Conservation (phyloP, 2,329 filamentous ascomycete species). For the Cladophialophora psammophila region DNA sequence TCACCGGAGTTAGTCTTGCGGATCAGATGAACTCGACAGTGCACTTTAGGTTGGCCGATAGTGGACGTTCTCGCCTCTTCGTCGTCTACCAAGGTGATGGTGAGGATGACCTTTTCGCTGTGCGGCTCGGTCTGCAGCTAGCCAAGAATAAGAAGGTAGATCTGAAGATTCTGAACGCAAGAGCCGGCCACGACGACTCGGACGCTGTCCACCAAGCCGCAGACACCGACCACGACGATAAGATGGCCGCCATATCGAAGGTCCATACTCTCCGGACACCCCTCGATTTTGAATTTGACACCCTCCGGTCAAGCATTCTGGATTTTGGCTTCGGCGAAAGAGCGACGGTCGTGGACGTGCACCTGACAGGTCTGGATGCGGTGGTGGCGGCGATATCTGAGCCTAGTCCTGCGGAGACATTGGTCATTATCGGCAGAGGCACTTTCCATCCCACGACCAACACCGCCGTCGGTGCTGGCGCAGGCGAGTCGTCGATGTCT, state of each 20-base stretch:
- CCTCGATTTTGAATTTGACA: slow-evolving; percentile 28
- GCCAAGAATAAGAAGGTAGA: slow-evolving; percentile 75
- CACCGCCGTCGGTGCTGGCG: not conserved
- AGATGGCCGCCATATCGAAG: not conserved
- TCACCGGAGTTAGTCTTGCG: slow-evolving; percentile 65
- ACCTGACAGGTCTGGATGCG: slow-evolving; percentile 41
- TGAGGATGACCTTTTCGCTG: slow-evolving; percentile 78
- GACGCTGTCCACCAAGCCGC: slow-evolving; percentile 13
- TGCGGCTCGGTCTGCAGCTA: slow-evolving; percentile 83
- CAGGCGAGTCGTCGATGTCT: slow-evolving; percentile 5
- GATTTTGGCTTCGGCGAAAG: slow-evolving; percentile 10
- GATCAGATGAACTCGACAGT: slow-evolving; percentile 31
- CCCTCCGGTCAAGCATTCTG: slow-evolving; percentile 18
- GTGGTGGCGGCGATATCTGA: slow-evolving; percentile 46
- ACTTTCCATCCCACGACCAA: not conserved
- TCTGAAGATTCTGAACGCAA: slow-evolving; percentile 32
- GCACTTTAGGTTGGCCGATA: slow-evolving; percentile 43
- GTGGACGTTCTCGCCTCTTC: slow-evolving; percentile 72
- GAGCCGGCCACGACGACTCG: not conserved
- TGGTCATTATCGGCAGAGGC: slow-evolving; percentile 27
- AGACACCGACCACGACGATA: slow-evolving; percentile 5
- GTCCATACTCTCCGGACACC: slow-evolving; percentile 5
- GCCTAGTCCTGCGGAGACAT: slow-evolving; percentile 28
- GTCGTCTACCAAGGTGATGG: slow-evolving; percentile 82
- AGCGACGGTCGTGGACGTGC: slow-evolving; percentile 28